phyloP scores from a whole-genome alignment of 108 stramenopile species.

The Ochromonas danica region DNA sequence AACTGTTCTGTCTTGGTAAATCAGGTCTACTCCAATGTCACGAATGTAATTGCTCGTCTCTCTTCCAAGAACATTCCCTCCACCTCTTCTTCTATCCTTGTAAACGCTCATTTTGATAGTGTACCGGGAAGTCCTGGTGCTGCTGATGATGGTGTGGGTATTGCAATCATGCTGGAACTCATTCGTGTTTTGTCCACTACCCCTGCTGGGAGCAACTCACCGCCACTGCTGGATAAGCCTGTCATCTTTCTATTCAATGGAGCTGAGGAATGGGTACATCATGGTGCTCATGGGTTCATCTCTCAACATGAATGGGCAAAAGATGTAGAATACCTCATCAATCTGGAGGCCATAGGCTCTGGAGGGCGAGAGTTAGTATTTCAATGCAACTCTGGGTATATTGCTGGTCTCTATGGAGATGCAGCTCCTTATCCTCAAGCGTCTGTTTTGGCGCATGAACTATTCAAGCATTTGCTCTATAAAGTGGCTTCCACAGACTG shows the following conservation, averaged over 20 bases:
- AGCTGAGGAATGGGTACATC: slow-evolving; percentile 1
- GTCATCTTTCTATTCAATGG: slow-evolving; percentile 19
- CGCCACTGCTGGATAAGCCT: not conserved
- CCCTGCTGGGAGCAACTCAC: no score
- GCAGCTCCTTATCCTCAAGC: not conserved
- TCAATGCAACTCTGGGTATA: slow-evolving; percentile 18
- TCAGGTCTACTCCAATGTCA: not conserved
- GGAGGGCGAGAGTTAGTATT: slow-evolving; percentile 21
- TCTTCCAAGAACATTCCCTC: not conserved
- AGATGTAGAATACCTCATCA: not conserved
- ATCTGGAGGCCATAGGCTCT: slow-evolving; percentile 10
- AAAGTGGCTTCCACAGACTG: slow-evolving; percentile 4
- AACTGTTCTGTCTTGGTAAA: not conserved
- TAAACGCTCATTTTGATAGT: slow-evolving; percentile 23
- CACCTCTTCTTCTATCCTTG: not conserved
- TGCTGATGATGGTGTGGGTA: slow-evolving; percentile 21
- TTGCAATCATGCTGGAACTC: slow-evolving; percentile 3
- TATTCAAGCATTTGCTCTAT: not conserved
- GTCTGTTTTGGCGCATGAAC: slow-evolving; percentile 4
- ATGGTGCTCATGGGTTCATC: slow-evolving; percentile 22
- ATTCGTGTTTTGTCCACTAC: not conserved
- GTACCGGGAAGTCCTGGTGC: slow-evolving; percentile 17
- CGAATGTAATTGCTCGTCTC: not conserved
- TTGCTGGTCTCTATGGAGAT: slow-evolving; percentile 2
- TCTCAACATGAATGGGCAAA: slow-evolving; percentile 4